Percentiles rank a stretch among this genome's conserved stretches.
phyloP scores from a whole-genome alignment of 2,329 filamentous ascomycete species.

The Alternaria arborescens region DNA sequence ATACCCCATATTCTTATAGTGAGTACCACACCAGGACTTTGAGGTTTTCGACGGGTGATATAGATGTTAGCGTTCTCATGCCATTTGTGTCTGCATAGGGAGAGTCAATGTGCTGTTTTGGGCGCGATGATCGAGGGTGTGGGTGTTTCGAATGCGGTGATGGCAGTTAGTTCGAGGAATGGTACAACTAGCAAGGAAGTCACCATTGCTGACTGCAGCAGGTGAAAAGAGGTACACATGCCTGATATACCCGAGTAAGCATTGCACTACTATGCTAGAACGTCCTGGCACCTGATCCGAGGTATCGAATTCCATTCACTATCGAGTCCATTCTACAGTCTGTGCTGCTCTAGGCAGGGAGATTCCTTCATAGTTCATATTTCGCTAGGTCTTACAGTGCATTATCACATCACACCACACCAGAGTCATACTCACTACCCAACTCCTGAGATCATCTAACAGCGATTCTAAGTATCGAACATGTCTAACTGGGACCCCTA shows the following conservation, averaged over 20 bases:
- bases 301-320: neutral
- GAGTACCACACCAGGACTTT: too few relatives aligned
- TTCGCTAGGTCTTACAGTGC: neutral
- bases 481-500: neutral
- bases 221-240: neutral
- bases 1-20: too few relatives aligned
- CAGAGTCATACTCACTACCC: neutral
- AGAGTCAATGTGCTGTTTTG: too few relatives aligned
- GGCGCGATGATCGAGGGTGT: too few relatives aligned
- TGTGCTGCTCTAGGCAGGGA: neutral
- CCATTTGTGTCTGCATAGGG: too few relatives aligned
- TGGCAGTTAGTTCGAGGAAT: neutral
- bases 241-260: neutral
- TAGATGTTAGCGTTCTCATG: too few relatives aligned
- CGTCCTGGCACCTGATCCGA: neutral
- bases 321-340: neutral
- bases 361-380: neutral
- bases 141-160: neutral
- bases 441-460: fast-evolving
- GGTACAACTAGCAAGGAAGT: neutral
- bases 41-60: too few relatives aligned
- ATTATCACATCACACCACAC: neutral
- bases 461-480: neutral
- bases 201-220: neutral
- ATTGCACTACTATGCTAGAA: neutral